A percentile compares a stretch with the other conserved stretches of the same genome.
Conservation (phyloP, 352 stramenopile species). For the Pythium sukuiense region DNA sequence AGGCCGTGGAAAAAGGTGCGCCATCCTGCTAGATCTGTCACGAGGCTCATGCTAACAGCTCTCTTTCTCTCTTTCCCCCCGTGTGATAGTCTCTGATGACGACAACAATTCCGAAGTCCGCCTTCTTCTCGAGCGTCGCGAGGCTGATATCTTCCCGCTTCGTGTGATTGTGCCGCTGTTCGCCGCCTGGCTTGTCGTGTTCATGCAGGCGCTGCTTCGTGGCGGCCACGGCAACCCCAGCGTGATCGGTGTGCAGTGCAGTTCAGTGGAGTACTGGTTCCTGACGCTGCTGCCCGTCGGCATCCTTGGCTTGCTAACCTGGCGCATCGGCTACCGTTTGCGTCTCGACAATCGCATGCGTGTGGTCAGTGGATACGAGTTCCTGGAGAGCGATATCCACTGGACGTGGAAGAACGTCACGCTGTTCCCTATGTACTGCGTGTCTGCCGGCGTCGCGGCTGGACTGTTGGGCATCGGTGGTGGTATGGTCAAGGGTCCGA, state of each 20-base stretch:
- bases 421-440: slow-evolving; percentile 92
- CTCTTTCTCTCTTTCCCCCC: not conserved
- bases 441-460: slow-evolving; percentile 92
- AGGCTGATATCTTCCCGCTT: slow-evolving; percentile 58
- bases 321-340: slow-evolving; percentile 54
- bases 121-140: slow-evolving; percentile 43
- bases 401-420: slow-evolving; percentile 90
- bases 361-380: slow-evolving; percentile 68
- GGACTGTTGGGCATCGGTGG: slow-evolving; percentile 96
- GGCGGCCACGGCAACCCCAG: slow-evolving; percentile 69
- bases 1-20: slow-evolving; percentile 16
- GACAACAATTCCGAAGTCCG: slow-evolving; percentile 40
- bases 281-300: slow-evolving; percentile 84
- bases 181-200: slow-evolving; percentile 66
- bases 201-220: slow-evolving; percentile 70
- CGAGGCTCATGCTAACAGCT: slow-evolving; percentile 12
- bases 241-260: slow-evolving; percentile 93
- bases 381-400: slow-evolving; percentile 93
- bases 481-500: slow-evolving; percentile 96
- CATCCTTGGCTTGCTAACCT: slow-evolving; percentile 64
- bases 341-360: slow-evolving; percentile 74
- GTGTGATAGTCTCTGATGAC: slow-evolving; percentile 31
- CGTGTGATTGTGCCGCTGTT: slow-evolving; percentile 57
- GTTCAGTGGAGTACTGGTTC: slow-evolving; percentile 91
- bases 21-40: too few species aligned